A percentile compares a stretch with the other conserved stretches of the same genome.
Evolutionary conservation across 1,139 yeast species (phyloP).

Genomic region (Geotrichum cucujoidarum): DNA sequence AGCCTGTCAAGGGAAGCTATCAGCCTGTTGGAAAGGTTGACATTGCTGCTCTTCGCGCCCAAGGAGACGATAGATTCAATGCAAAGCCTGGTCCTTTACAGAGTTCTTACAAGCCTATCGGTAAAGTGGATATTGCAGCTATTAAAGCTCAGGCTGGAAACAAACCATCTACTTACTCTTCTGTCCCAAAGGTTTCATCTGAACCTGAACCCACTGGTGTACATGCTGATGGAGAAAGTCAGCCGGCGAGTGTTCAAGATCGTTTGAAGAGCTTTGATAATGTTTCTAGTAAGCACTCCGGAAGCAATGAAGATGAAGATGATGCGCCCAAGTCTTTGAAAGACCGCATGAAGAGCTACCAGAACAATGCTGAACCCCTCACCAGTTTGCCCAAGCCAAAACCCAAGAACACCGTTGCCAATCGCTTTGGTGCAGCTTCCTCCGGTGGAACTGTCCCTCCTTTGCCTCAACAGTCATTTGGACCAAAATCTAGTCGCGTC

Average conservation of each 20-base stretch:
- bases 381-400: conserved; percentile 66
- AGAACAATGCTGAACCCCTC: conserved; percentile 39
- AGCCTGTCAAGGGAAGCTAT: conserved; percentile 46
- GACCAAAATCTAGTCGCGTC: conserved; percentile 44
- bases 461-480: conserved; percentile 46
- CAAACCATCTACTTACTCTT: conserved; percentile 17
- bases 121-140: conserved; percentile 51
- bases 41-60: conserved; percentile 44
- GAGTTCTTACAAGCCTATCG: conserved; percentile 50
- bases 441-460: conserved; percentile 34
- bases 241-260: conserved; percentile 44
- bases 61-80: conserved; percentile 33
- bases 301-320: conserved; percentile 16
- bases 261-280: conserved; percentile 36
- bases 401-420: conserved; percentile 47
- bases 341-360: conserved; percentile 30
- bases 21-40: conserved; percentile 58
- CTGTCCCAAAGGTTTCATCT: conserved; percentile 4
- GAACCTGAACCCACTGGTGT: conserved; percentile 6
- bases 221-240: conserved; percentile 30
- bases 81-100: conserved; percentile 31
- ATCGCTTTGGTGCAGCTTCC: conserved; percentile 41
- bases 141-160: conserved; percentile 40
- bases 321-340: conserved; percentile 22
- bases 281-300: conserved; percentile 22